Base-by-base conservation (phyloP, 2,329 filamentous ascomycete genomes). In the Neocatenulostroma microsporum region DNA sequence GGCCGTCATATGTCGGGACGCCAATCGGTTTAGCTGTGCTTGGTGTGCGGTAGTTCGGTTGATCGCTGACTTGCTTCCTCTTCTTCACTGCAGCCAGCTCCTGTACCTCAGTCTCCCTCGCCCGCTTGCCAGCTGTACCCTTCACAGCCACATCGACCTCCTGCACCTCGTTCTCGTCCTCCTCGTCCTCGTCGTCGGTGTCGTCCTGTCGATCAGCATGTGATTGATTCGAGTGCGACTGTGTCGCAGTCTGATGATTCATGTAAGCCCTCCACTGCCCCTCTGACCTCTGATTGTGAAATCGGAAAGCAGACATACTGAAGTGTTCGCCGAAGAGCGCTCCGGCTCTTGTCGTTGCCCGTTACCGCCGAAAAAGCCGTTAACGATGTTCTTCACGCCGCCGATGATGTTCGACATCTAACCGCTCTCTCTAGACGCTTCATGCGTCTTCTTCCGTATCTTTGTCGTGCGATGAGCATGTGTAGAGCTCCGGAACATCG, bases 181-280 rank as follows among this genome's bases (percentile, higher is more conserved):
- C 23, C n/a, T n/a, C 28, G 33, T 32, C 17, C 21, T 19, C 36
- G 11, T 38, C 36, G 12, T 33, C 30, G 11, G 21, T 17, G 8
- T 29, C 25, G 10, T 30, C 27, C 15, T 21, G 21, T 12, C 19
- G 24, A 17, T 24, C 4, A n/a, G 30, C 30, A 34, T 34, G 30
- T 34, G 30, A 34, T 15, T 17, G 11, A 13, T n/a, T 17, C 10
- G 19, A 21, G 7, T 18, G 12, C 15, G 9, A 12, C 12, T 13
- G 11, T 6, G 19, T 9, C 12, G 19, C 14, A 34, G 30, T 34
- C 30, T 34, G 30, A 10, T 24, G 19, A 14, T 21, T 15, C 12
- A 24, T 17, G 19, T 25, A 14, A 34, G 19, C 21, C 24, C 21
- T 13, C 5, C 6, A n/a, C 9, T 24, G 30, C 30, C 21, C 30